Evolutionary conservation across 805 yeast species (phyloP), one percentile per base, ranked within the genome.

Genomic region (Trichomonascus vanleenenianus): DNA sequence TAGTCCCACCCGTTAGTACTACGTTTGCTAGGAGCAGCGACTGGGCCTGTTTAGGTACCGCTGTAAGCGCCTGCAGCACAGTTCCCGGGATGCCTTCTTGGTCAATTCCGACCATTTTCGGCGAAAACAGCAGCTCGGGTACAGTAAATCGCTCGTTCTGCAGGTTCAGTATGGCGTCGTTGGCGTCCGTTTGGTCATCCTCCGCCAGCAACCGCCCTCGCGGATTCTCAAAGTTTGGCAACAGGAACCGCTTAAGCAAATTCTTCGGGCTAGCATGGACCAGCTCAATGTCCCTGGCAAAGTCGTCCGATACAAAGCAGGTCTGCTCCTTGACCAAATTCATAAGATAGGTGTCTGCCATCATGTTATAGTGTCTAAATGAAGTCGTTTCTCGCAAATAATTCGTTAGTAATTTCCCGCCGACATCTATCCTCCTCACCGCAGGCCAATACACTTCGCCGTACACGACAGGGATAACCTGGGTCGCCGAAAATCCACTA

Each of bases 341-440:
- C 41, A 93, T 81, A 40, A 93, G 65, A 2, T 84, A 70, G 0
- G 95, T 82, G 63, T 94, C 99, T 50, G 93, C 96, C 59, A 86
- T 80, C 54, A 93, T 88, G 58, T 93, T 91, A 62, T 89, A 93
- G 66, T 93, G 93, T 44, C 97, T 72, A 59, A 84, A 93, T 2
- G 96, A 86, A 10, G 91, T 76, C 41, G 85, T 72, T 58, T 93
- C 97, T 51, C 88, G 73, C 43, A 94, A 63, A 42, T 82, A 76
- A 2, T 96, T 96, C 44, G 87, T 85, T 43, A 93, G 64, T 42
- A 85, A 70, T 46, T 85, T 74, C 0, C 99, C 99, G 0, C 93
- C 98, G 40, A 94, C 76, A 39, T 88, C 91, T 44, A 89, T 65
- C 50, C 85, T 81, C 50, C 77, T 75, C 2, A 87, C 79, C 0